Base-by-base conservation (phyloP, 805 yeast species). In the Zygosaccharomyces rouxii region DNA sequence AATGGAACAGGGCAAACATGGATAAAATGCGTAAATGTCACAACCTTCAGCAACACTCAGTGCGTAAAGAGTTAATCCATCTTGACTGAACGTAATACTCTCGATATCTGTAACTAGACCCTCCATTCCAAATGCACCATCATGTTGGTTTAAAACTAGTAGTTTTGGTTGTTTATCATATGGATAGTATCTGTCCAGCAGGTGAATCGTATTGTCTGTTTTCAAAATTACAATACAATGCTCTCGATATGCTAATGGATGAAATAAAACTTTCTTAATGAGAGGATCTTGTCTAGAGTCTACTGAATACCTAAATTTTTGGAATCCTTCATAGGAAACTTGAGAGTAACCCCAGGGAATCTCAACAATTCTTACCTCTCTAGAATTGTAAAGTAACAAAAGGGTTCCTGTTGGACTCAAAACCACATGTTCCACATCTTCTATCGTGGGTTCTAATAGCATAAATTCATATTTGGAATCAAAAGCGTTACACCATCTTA, bases 11-110 rank as follows among this genome's bases (percentile, higher is more conserved):
- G 90, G 88, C 18, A 78, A 56, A 60, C 82, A 83, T n/a, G 94
- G 94, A 53, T 76, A 79, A 3, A 85, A 66, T 1, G 76, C 69
- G 56, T 75, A 83, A 1, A 86, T 51, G 53, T 84, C 86, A 11
- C 62, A 60, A 14, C 84, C 81, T 46, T 80, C 84, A 7, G 67
- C 59, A 7, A 75, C 26, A 39, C 54, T 75, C 45, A 80, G 56
- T 7, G 83, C 59, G 56, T 76, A 80, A 18, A 85, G 64, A 0
- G 86, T 74, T 44, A 84, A 56, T 2, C 73, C 71, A 10, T 83
- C 83, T 16, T 52, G 42, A 40, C 67, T 55, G 26, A 67, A 62
- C 6, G 53, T 38, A 9, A 66, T 51, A 21, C 58, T 52, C 7
- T 44, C 44, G 18, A 66, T 57, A 37, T 55, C 58, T 4, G 53